Evolutionary conservation across 148 eudicot species (phyloP).

Genomic region (Camellia japonica): DNA sequence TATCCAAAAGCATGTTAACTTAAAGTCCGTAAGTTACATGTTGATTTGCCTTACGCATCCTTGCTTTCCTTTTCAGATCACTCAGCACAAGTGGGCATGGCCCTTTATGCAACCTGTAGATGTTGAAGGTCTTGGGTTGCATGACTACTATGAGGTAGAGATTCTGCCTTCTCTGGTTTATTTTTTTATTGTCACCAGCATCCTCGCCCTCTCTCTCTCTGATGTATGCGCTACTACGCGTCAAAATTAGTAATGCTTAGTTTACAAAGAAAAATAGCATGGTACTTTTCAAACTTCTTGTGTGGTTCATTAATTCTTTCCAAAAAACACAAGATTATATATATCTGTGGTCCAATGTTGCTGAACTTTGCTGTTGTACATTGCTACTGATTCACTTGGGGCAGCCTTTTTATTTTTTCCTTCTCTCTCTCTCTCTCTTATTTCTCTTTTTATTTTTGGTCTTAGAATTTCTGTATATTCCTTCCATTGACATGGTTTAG

Average conservation of each 20-base stretch:
- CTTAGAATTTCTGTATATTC: background rate
- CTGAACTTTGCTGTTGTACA: background rate
- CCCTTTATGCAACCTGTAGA: slow-evolving; percentile 94
- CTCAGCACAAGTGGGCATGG: slow-evolving; percentile 84
- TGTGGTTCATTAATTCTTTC: background rate
- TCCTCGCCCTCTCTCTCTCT: background rate
- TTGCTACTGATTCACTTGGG: background rate
- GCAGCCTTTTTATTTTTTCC: background rate
- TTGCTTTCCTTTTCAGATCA: slow-evolving; percentile 43
- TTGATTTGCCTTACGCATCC: background rate
- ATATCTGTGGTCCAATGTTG: background rate
- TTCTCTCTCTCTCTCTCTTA: background rate
- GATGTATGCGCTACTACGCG: background rate
- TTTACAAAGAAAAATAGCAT: background rate
- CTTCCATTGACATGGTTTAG: slow-evolving; percentile 18
- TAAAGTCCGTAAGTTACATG: background rate
- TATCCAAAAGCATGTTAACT: too few species aligned
- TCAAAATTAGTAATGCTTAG: background rate
- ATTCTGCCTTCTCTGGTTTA: background rate
- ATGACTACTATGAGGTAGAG: slow-evolving; percentile 76
- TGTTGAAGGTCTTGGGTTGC: slow-evolving; percentile 71
- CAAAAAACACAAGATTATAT: background rate
- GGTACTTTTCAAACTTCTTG: background rate
- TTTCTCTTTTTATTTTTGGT: background rate
- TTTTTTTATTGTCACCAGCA: background rate